Base-by-base conservation (phyloP, 805 yeast genomes). In the Candida coquimbonensis region DNA sequence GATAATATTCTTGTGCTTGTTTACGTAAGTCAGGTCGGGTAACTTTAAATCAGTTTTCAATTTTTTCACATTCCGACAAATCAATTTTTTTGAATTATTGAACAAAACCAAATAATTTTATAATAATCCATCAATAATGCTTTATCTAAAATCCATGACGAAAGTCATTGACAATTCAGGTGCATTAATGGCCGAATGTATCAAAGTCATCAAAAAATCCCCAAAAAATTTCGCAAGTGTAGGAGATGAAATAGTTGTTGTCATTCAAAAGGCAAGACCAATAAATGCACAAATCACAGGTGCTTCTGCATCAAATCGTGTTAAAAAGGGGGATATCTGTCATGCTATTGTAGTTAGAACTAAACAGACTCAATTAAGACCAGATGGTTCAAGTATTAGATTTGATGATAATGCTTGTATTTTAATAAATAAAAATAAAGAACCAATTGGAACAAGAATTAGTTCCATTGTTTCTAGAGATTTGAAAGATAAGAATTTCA, bases 321-420 rank as follows among this genome's bases (percentile, higher is more conserved):
- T 91, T 37, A 87, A 90, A 65, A 83, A 93, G 68, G 96, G 97
- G 56, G 99, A 93, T 62, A 87, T 93, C 44, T 84, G 93, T 48
- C 91, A 95, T 60, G 99, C 97, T 5, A 91, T 93, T 29, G 85
- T 93, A 38, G 97, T 90, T 17, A 82, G 99, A 66, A 88, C 97
- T 1, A 89, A 83, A 67, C 88, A 88, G 52, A 75, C 77, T 6
- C 65, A 66, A 39, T 78, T 80, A 45, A 79, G 99, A 62, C 75
- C 82, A 4, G 98, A 93, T 63, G 99, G 99, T 4, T 75, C 95
- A 2, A 80, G 80, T 21, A 75, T 93, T 27, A 73, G 85, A 55
- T 93, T 93, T 63, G 96, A 90, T 63, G 99, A 93, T 67, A 93
- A 91, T 64, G 99, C 99, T 1, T 90, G 98, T 69, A 98, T 93